A percentile compares a stretch with the other conserved stretches of the same genome.
These are phyloP conservation scores for Talaromyces pinophilus DNA, from an alignment of 2,329 filamentous ascomycete species.

Conservation along the genomic window DNA sequence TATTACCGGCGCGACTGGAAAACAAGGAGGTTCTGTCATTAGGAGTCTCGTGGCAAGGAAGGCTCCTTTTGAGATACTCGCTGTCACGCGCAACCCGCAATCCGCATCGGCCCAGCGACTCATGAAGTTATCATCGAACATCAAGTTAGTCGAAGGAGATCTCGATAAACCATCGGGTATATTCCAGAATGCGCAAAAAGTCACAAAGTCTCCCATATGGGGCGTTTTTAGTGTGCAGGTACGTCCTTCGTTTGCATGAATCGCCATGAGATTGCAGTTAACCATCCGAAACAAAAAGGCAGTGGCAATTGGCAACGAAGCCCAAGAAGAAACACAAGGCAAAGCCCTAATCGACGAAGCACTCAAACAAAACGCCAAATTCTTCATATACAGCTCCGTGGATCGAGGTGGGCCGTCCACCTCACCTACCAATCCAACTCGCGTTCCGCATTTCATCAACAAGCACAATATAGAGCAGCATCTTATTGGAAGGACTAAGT, in stretches of 20 bases:
- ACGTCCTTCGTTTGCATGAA: conserved; percentile 18
- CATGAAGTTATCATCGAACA: conserved; percentile 45
- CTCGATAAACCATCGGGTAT: conserved; percentile 54
- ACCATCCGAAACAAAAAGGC: not conserved
- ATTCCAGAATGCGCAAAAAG: conserved; percentile 50
- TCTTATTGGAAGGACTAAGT: conserved; percentile 51
- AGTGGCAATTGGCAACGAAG: conserved; percentile 1
- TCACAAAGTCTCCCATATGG: conserved; percentile 49
- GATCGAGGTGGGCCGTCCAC: conserved; percentile 60
- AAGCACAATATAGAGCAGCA: conserved; percentile 66
- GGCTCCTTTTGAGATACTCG: conserved; percentile 54
- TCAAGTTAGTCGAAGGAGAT: conserved; percentile 61
- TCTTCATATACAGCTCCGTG: conserved; percentile 66
- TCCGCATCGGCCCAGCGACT: conserved; percentile 56
- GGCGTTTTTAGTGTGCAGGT: conserved; percentile 66
- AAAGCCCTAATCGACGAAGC: conserved; percentile 61
- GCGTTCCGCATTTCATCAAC: conserved; percentile 62
- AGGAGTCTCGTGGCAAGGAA: conserved; percentile 33
- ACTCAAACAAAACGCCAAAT: conserved; percentile 56
- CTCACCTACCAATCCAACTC: conserved; percentile 54
- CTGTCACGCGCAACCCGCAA: conserved; percentile 60
- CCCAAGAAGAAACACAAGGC: conserved; percentile 56
- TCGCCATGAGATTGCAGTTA: not conserved
- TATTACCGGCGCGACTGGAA: conserved; percentile 45
- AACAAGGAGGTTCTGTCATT: conserved; percentile 44